Evolutionary conservation across 1,284 basidiomycete genomes (phyloP).

Genomic region (Cryptococcus deneoformans): DNA sequence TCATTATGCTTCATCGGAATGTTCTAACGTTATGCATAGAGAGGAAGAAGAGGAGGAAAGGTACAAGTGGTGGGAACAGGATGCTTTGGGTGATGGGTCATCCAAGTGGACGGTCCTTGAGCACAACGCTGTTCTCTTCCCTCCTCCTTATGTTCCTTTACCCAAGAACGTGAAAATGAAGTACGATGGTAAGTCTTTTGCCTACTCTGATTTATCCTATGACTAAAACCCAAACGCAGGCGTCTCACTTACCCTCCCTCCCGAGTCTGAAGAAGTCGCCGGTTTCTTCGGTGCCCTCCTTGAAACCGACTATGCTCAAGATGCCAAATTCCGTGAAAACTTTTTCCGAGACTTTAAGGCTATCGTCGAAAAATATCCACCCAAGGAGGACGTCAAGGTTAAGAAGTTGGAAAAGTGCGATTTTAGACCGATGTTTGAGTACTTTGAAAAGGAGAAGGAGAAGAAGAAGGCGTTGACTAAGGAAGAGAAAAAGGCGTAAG

Average conservation of each 20-base stretch:
- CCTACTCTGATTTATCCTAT: background rate
- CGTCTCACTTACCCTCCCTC: constrained; percentile 71
- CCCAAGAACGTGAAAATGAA: constrained; percentile 89
- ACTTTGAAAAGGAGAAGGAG: constrained; percentile 88
- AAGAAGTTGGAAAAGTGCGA: constrained; percentile 79
- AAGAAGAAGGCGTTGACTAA: constrained; percentile 84
- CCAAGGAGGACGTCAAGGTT: constrained; percentile 72
- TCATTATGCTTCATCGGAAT: background rate
- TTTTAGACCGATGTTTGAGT: constrained; percentile 90
- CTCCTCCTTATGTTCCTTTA: constrained; percentile 86
- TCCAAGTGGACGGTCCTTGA: constrained; percentile 90
- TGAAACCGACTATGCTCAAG: constrained; percentile 89
- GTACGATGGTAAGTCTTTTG: constrained; percentile 74
- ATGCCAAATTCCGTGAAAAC: constrained; percentile 87
- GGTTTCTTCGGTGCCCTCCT: constrained; percentile 93
- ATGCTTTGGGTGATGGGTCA: constrained; percentile 65
- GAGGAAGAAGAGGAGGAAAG: constrained; percentile 41
- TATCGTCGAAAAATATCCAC: constrained; percentile 76
- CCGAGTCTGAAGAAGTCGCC: constrained; percentile 92
- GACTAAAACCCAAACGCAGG: constrained; percentile 54
- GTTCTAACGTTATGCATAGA: constrained; percentile 2
- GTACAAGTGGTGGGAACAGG: constrained; percentile 78
- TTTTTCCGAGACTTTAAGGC: constrained; percentile 91
- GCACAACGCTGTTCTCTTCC: constrained; percentile 94
- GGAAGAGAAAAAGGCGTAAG: constrained; percentile 78